Percentiles rank a stretch among this genome's conserved stretches.
These are phyloP conservation scores for Lasiosphaeria ovina DNA, from an alignment of 495 filamentous ascomycete genomes.

Conservation along the genomic window DNA sequence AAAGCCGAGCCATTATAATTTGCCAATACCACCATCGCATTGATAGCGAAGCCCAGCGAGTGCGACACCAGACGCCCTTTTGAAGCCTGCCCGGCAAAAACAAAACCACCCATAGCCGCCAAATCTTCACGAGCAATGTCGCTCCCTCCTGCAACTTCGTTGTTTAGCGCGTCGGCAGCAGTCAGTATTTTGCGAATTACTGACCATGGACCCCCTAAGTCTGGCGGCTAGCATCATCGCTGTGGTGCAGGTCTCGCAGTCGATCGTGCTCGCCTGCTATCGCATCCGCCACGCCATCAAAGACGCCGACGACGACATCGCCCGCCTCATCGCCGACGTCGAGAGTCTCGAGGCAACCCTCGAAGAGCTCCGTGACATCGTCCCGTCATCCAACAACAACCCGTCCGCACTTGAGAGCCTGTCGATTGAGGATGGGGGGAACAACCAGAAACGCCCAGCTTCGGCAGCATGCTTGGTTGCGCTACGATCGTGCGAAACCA, in stretches of 20 bases:
- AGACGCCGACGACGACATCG: neutral
- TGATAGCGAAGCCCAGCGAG: neutral
- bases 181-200: neutral
- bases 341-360: neutral
- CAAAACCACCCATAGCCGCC: too few species aligned
- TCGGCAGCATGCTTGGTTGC: neutral
- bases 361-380: neutral
- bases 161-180: neutral
- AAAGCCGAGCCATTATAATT: neutral
- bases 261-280: neutral
- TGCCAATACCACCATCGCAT: neutral
- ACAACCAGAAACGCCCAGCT: neutral
- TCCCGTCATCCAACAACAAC: neutral
- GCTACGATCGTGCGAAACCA: neutral
- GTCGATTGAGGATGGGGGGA: neutral
- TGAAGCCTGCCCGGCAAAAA: too few species aligned
- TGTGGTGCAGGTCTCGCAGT: neutral
- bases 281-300: neutral
- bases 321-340: slow-evolving; percentile 1
- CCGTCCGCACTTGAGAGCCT: neutral
- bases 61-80: neutral
- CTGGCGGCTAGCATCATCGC: neutral
- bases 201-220: neutral
- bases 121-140: neutral
- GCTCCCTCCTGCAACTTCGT: neutral